phyloP scores from a whole-genome alignment of 1,284 basidiomycete species.

The Ustilago cynodontis region DNA sequence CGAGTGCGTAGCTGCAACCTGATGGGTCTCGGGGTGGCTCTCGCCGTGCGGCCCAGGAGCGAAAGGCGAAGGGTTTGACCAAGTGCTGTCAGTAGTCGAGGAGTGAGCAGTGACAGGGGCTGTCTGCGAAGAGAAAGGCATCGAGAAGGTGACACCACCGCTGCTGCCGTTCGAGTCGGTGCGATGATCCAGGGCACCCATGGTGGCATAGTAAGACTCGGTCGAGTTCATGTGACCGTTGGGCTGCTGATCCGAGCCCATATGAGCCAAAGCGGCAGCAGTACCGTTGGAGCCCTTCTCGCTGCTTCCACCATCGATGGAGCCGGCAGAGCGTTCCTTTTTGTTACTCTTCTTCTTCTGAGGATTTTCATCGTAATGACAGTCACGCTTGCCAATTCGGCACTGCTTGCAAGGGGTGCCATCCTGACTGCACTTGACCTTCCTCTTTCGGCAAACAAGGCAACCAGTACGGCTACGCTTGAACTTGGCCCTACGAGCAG shows the following conservation, averaged over 20 bases:
- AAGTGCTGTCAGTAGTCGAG: conserved; percentile 36
- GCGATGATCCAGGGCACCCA: conserved; percentile 35
- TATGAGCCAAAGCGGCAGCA: conserved; percentile 23
- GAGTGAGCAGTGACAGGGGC: conserved; percentile 38
- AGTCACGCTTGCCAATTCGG: conserved; percentile 63
- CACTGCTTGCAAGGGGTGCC: conserved; percentile 66
- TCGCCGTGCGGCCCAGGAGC: conserved; percentile 47
- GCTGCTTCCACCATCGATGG: conserved; percentile 41
- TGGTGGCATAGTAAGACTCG: conserved; percentile 44
- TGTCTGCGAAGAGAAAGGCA: conserved; percentile 43
- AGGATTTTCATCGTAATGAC: conserved; percentile 62
- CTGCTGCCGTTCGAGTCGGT: conserved; percentile 31
- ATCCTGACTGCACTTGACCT: conserved; percentile 66
- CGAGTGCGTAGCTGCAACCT: conserved; percentile 25
- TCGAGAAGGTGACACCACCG: conserved; percentile 50
- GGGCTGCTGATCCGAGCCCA: conserved; percentile 22
- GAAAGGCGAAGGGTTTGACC: conserved; percentile 51
- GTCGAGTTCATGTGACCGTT: conserved; percentile 22
- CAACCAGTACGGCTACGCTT: conserved; percentile 63
- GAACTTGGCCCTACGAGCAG: conserved; percentile 61
- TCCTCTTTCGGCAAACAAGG: conserved; percentile 64
- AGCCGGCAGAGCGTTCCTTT: conserved; percentile 43
- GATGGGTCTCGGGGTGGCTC: conserved; percentile 30
- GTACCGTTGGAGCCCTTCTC: conserved; percentile 48
- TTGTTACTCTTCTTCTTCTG: conserved; percentile 54